Evolutionary conservation across 2,329 filamentous ascomycete species (phyloP), one percentile per base, ranked within the genome.

Genomic region (Canariomyces notabilis): DNA sequence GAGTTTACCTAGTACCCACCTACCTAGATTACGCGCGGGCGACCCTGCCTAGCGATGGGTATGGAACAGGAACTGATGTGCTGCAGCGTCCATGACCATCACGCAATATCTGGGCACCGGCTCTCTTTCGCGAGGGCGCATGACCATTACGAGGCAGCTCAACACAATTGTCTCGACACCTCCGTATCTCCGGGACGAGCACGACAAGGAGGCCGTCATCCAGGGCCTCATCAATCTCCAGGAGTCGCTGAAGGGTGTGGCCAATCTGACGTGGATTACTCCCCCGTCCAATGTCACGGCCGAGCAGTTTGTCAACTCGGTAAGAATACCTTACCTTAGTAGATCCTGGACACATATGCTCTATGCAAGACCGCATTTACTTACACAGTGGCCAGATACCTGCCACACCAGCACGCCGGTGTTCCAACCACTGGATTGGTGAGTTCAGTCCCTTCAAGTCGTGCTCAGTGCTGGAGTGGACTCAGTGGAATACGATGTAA

Each of bases 81-180:
- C 7, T 18, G 9, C 48, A 73, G 69, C 66, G 22, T 66, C 73
- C 9, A 74, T 77, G 60, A 73, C 70, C 9, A 67, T 80, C 51
- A 75, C 70, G 43, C 73, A 78, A 52, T 84, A 85, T 63, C 78
- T 85, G 14, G 80, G 79, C 18, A 78, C 80, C 37, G 81, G 82
- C 21, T 67, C 75, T 12, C 74, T 72, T 9, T 81, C 80, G 9
- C 71, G 79, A 31, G 82, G 81, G 34, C 68, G 74, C 26, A 74
- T 82, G 51, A 79, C 76, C 6, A 82, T 85, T 57, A 79, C 73
- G 26, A 67, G 71, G 43, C 72, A 68, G 16, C 68, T 85, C 15
- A 73, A 67, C 57, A 82, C 83, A 53, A 65, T 75, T 1, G 79
- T 85, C 12, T 78, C 77, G 12, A 74, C 72, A 5, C 61, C 74